Base-by-base conservation (phyloP, 495 filamentous ascomycete species). In the Amorphotheca resinae region DNA sequence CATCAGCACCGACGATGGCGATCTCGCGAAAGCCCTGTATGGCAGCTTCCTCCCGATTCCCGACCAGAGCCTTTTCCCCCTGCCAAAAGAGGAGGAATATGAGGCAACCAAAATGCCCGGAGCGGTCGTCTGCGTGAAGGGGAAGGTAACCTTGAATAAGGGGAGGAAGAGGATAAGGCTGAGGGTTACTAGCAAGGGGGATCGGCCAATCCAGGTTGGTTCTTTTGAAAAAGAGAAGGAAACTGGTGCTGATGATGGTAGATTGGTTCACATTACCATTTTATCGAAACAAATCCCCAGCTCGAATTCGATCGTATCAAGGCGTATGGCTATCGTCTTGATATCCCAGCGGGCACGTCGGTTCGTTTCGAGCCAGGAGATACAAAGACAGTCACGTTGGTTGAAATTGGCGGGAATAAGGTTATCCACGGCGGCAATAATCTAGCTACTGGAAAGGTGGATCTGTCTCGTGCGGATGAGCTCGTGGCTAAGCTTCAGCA, bases 301-400 rank as follows among this genome's bases (percentile, higher is more conserved):
- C 67, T 98, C 41, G 76, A 84, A 55, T 98, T 98, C 59, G 91
- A 98, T 60, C 83, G 91, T n/a, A 59, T 75, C 21, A 74, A 76
- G 38, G 72, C 88, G 1, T 88, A 88, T 51, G 91, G 91, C 2
- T 95, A 72, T 59, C 74, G 88, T 9, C 70, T 98, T 16, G 88
- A 98, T 55, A 88, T 96, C 31, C 61, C 88, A 1, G 87, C 93
- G 9, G 91, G 91, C 11, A 95, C 88, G 1, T 91, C 87, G 12
- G 79, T 96, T 23, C 76, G 91, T 25, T 98, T 98, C 49, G 91
- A 98, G 64, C 89, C 91, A 0, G 91, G 91, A 31, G 88, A 95
- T 60, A 78, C 75, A 22, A 93, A 85, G 68, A 94, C 87, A 8
- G 93, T 95, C n/a, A 82, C 76, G 2, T 65, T 95, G 11, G 89